These are phyloP conservation scores for Saccharomyces hybrid DNA, from an alignment of 1,139 yeast species.

Conservation along the genomic window DNA sequence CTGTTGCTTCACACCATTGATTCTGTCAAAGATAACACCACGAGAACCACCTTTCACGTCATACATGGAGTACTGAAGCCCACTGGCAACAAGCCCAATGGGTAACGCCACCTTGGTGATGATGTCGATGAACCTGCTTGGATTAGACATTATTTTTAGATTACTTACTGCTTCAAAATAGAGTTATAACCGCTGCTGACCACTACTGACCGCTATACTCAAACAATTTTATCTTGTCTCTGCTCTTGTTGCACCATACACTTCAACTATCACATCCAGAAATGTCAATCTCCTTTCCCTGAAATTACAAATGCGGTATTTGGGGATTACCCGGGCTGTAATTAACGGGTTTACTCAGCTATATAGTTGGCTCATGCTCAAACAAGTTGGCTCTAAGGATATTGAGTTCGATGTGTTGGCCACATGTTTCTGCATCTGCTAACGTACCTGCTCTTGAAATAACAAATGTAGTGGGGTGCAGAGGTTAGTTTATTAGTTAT, in stretches of 20 bases:
- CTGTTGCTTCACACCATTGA: slow-evolving; percentile 75
- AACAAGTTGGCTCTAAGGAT: background rate
- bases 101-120: slow-evolving; percentile 52
- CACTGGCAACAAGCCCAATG: slow-evolving; percentile 56
- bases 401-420: background rate
- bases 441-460: background rate
- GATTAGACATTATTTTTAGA: background rate
- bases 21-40: slow-evolving; percentile 90
- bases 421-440: background rate
- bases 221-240: background rate
- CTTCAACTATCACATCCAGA: background rate
- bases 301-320: background rate
- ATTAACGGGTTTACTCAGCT: background rate
- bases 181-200: background rate
- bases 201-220: background rate
- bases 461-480: background rate
- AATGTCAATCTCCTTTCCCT: background rate
- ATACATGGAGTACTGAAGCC: slow-evolving; percentile 68
- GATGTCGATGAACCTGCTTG: slow-evolving; percentile 20
- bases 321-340: background rate
- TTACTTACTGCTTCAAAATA: background rate
- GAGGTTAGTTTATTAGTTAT: background rate
- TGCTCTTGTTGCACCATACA: background rate
- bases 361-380: background rate
- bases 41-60: slow-evolving; percentile 95